Conservation (phyloP, 225 moss, liverwort and hornwort species). For the Pseudisothecium myosuroides region DNA sequence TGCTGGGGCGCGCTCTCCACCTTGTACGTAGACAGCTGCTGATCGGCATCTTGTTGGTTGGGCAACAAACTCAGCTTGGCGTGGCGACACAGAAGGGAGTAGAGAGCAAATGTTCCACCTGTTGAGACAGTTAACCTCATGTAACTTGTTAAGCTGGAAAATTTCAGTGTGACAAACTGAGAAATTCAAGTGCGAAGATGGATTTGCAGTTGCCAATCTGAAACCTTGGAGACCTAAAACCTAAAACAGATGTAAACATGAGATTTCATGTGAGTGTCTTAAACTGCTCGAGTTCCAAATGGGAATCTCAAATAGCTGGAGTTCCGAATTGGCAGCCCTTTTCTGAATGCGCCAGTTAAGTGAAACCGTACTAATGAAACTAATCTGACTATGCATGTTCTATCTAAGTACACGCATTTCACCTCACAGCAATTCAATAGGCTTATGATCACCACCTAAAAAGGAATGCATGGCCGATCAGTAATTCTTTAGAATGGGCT, state of each 20-base stretch:
- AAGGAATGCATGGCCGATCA: background rate
- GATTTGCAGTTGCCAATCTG: background rate
- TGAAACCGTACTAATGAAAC: background rate
- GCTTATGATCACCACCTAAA: background rate
- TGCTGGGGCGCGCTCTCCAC: conserved; percentile 9
- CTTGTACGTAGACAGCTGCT: conserved; percentile 72
- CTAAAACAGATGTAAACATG: background rate
- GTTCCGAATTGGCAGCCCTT: background rate
- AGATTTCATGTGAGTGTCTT: background rate
- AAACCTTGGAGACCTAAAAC: background rate
- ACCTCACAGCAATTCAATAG: background rate
- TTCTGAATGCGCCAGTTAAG: background rate
- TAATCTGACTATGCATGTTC: background rate
- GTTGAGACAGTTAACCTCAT: background rate
- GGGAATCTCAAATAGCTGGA: background rate
- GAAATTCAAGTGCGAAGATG: background rate
- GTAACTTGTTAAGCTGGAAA: background rate
- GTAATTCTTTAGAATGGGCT: background rate
- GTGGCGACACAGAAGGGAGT: conserved; percentile 80
- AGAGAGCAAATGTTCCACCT: conserved; percentile 92
- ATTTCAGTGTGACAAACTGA: too few relatives aligned
- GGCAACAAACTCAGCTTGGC: conserved; percentile 71
- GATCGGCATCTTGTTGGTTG: conserved; percentile 61
- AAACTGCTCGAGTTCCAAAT: background rate
- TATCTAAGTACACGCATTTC: background rate